Evolutionary conservation across 1,284 basidiomycete species (phyloP).

Genomic region (Ganoderma leucocontextum): DNA sequence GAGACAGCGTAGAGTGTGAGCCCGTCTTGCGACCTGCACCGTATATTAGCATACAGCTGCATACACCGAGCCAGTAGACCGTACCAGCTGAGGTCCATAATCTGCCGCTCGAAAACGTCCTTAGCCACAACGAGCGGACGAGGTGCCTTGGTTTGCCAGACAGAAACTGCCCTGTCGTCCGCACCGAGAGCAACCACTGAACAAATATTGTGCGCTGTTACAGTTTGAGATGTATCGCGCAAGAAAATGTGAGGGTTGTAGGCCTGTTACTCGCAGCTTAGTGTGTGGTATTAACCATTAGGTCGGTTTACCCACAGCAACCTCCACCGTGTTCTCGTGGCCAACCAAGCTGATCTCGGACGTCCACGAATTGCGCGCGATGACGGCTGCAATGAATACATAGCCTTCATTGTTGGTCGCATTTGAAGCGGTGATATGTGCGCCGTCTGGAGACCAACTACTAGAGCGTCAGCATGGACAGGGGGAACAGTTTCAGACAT

Average conservation of each 20-base stretch:
- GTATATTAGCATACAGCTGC: conserved; percentile 7
- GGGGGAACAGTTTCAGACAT: not conserved
- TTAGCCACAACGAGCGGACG: conserved; percentile 92
- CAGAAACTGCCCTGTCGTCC: conserved; percentile 87
- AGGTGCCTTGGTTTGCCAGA: conserved; percentile 93
- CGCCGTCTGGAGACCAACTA: conserved; percentile 99
- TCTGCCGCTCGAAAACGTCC: conserved; percentile 93
- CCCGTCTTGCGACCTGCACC: conserved; percentile 86
- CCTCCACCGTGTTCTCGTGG: conserved; percentile 98
- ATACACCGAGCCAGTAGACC: conserved; percentile 35
- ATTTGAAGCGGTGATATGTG: conserved; percentile 95
- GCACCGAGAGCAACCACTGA: conserved; percentile 91
- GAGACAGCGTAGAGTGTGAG: conserved; percentile 94
- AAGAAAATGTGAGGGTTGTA: conserved; percentile 96
- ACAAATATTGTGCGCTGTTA: conserved; percentile 80
- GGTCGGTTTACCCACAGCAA: conserved; percentile 68
- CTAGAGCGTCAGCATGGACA: conserved; percentile 6
- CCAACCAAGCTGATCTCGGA: conserved; percentile 94
- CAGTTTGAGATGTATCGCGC: conserved; percentile 69
- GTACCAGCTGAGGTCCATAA: conserved; percentile 96
- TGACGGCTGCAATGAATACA: conserved; percentile 97
- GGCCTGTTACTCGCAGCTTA: conserved; percentile 54
- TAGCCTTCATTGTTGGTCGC: conserved; percentile 96
- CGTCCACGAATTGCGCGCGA: conserved; percentile 87
- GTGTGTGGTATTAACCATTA: conserved; percentile 27